Evolutionary conservation across 768 basidiomycete genomes (phyloP).

Genomic region (Pisolithus marmoratus): DNA sequence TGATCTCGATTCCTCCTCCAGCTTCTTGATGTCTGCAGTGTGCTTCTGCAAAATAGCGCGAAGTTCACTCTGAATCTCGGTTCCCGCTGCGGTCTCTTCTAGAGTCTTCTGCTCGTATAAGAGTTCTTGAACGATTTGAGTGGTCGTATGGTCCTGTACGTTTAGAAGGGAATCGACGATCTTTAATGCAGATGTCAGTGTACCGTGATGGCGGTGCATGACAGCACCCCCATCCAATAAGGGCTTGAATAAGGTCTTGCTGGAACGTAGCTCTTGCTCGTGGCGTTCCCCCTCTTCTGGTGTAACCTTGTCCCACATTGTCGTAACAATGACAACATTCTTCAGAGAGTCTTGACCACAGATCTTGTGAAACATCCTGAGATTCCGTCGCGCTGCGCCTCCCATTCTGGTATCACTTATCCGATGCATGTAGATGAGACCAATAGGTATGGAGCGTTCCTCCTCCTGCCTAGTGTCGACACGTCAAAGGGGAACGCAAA

Average conservation of each 20-base stretch:
- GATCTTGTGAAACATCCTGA: conserved; percentile 24
- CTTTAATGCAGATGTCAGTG: neutral
- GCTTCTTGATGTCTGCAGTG: neutral
- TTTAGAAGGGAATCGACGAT: neutral
- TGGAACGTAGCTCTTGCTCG: conserved; percentile 20
- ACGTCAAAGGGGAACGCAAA: neutral
- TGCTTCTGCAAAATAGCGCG: neutral
- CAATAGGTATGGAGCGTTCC: conserved; percentile 17
- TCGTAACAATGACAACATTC: conserved; percentile 30
- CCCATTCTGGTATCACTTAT: conserved; percentile 11
- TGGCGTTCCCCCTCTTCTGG: conserved; percentile 15
- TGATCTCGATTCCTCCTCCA: neutral
- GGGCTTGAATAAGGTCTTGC: conserved; percentile 7
- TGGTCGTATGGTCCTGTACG: neutral
- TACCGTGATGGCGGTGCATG: neutral
- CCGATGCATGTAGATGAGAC: conserved; percentile 32
- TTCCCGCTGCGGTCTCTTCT: neutral
- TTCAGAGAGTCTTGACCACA: conserved; percentile 21
- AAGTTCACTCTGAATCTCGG: neutral
- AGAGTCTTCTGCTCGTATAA: neutral
- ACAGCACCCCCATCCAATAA: conserved; percentile 22
- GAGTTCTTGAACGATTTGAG: neutral
- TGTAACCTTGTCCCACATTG: conserved; percentile 29
- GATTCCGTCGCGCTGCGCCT: conserved; percentile 24
- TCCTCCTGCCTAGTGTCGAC: conserved; percentile 17